These are phyloP conservation scores for Raffaelea ambrosiae DNA, from an alignment of 2,329 filamentous ascomycete species.

Conservation along the genomic window DNA sequence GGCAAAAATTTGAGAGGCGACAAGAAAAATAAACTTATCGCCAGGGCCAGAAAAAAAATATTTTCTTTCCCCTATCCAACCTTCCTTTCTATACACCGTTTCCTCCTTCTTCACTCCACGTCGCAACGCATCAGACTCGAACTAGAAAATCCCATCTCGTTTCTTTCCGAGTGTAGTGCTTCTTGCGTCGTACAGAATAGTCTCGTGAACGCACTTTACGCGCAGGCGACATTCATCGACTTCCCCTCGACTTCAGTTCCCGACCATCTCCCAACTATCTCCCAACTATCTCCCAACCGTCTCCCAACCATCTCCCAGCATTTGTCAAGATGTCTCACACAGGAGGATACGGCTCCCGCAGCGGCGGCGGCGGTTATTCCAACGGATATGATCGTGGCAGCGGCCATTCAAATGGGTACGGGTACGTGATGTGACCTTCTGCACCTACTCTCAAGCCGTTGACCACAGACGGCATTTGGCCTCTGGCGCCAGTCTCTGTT, in stretches of 20 bases:
- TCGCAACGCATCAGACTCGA: too few relatives aligned
- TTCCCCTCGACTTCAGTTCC: too few relatives aligned
- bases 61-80: slow-evolving; percentile 3
- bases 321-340: slow-evolving; percentile 35
- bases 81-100: too few relatives aligned
- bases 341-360: slow-evolving; percentile 29
- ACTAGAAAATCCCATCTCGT: too few relatives aligned
- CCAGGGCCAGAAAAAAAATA: slow-evolving; percentile 12
- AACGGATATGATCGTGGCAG: slow-evolving; percentile 38
- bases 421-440: slow-evolving; percentile 6
- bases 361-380: slow-evolving; percentile 40
- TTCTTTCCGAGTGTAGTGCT: background rate
- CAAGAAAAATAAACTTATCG: slow-evolving; percentile 2
- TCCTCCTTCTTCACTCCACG: too few relatives aligned
- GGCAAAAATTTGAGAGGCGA: background rate
- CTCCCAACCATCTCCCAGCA: too few relatives aligned
- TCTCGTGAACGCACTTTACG: background rate
- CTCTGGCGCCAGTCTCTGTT: too few relatives aligned
- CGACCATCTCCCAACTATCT: too few relatives aligned
- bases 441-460: too few relatives aligned
- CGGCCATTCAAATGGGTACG: slow-evolving; percentile 15
- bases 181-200: background rate
- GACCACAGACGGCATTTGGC: too few relatives aligned
- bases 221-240: background rate
- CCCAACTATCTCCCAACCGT: too few relatives aligned